Base-by-base conservation (phyloP, 75 land plant species). In the Adiantum capillusveneris region DNA sequence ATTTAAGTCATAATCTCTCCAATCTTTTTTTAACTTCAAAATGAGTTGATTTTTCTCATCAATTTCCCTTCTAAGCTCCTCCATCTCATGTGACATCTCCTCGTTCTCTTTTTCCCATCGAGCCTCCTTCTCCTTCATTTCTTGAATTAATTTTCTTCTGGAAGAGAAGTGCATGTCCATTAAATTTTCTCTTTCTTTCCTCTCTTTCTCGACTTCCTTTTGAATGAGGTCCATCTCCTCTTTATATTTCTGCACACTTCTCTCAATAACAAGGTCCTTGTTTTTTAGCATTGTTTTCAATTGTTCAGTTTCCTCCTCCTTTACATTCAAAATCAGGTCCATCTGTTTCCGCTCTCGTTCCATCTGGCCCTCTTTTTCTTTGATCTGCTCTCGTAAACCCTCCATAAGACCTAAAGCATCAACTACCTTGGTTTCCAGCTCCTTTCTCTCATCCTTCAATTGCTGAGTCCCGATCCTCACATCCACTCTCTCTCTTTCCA, bases 101-200 rank as follows among this genome's bases (percentile, higher is more conserved):
- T 71, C 63, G 26, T 64, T 27, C 22, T 64, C 62, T 26, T 64
- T 71, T 25, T 70, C 58, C 72, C 72, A 70, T 5, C 31, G 54
- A 24, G 53, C 66, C 44, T 70, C 65, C 19, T 62, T 63, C 52
- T 48, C 59, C 30, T 59, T 46, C 60, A 64, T 58, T 25, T 71
- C 74, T 44, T 48, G 30, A 44, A 53, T 52, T 31, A 71, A 51
- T 19, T 65, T 57, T 58, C 51, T 48, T n/a, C 65, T 71, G 20
- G 53, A 65, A 45, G 67, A 46, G 49, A 58, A 58, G 44, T 70
- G 64, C 59, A 48, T 17, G 41, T 70, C 72, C 60, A 57, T 62
- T 26, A 71, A 60, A 28, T 59, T 56, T 41, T 63, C 74, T 29
- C 74, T 57, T 25, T 71, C 74, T 27, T 57, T 62, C 25, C 74